Evolutionary conservation across 306 rosid genomes (phyloP).

Genomic region (Begonia fuchsioides): DNA sequence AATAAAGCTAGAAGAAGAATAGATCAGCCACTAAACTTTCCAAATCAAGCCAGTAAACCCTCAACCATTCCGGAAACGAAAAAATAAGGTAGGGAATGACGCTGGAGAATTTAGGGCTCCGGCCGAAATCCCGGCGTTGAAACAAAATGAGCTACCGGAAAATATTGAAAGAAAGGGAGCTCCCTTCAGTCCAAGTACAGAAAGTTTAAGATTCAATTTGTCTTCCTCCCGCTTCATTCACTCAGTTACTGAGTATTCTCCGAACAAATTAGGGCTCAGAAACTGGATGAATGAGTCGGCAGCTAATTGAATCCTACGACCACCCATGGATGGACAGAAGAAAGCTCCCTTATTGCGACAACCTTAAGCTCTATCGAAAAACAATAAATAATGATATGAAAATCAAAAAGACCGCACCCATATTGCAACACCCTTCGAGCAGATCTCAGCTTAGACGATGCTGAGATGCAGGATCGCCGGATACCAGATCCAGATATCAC

Average conservation of each 20-base stretch:
- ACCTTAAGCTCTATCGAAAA: too few species aligned
- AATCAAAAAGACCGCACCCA: too few species aligned
- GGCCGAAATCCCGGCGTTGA: too few species aligned
- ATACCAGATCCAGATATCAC: too few species aligned
- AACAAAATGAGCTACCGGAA: too few species aligned
- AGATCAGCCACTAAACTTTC: too few species aligned
- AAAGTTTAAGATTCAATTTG: constrained; percentile 61
- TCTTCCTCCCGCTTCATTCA: constrained; percentile 99
- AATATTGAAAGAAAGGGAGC: constrained; percentile 43
- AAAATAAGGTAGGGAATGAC: too few species aligned
- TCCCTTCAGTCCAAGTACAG: constrained; percentile 99
- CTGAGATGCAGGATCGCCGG: too few species aligned
- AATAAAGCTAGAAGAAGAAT: too few species aligned
- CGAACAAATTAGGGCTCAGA: constrained; percentile 19
- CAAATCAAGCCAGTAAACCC: too few species aligned
- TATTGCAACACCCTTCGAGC: neutral
- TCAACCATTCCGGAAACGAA: too few species aligned
- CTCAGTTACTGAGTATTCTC: constrained; percentile 41
- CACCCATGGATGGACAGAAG: constrained; percentile 80
- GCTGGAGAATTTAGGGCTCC: too few species aligned
- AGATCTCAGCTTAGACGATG: neutral
- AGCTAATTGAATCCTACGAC: constrained; percentile 54
- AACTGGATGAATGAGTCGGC: constrained; percentile 98
- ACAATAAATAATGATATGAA: neutral
- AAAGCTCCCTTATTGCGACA: constrained; percentile 67